These are phyloP conservation scores for Candida ulmi DNA, from an alignment of 805 yeast species.

Conservation along the genomic window DNA sequence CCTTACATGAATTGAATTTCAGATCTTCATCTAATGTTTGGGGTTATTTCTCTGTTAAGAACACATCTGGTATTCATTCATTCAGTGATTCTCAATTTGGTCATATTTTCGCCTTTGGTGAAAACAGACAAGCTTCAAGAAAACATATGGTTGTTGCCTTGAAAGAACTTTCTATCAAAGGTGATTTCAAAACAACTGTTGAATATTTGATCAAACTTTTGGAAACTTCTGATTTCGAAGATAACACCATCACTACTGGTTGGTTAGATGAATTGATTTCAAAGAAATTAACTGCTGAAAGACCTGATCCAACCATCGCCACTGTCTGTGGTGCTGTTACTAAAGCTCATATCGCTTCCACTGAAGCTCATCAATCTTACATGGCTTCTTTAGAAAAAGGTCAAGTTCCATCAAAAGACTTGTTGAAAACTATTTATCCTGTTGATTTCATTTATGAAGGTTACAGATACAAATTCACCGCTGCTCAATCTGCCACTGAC, in stretches of 20 bases:
- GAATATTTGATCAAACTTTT: conserved; percentile 92
- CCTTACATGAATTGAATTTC: conserved; percentile 92
- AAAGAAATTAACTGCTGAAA: conserved; percentile 90
- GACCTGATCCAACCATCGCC: conserved; percentile 89
- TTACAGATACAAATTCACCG: conserved; percentile 87
- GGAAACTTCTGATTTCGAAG: conserved; percentile 95
- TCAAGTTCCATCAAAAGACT: conserved; percentile 82
- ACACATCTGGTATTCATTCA: conserved; percentile 95
- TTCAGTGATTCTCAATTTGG: conserved; percentile 99
- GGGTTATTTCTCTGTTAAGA: conserved; percentile 98
- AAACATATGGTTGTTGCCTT: conserved; percentile 98
- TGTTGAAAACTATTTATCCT: conserved; percentile 82
- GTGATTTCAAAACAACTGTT: conserved; percentile 97
- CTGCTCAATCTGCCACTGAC: conserved; percentile 85
- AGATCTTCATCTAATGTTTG: conserved; percentile 97
- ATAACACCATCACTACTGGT: conserved; percentile 95
- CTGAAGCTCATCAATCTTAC: conserved; percentile 64
- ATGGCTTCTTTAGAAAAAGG: conserved; percentile 83
- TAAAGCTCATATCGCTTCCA: conserved; percentile 81
- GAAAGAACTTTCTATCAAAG: conserved; percentile 93
- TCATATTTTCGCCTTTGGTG: conserved; percentile 98
- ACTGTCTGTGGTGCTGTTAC: conserved; percentile 97
- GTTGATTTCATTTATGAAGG: conserved; percentile 96
- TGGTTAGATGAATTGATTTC: conserved; percentile 97
- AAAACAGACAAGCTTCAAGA: conserved; percentile 95